A percentile compares a stretch with the other conserved stretches of the same genome.
phyloP scores from a whole-genome alignment of 495 filamentous ascomycete genomes.

The Annulohypoxylon moriforme region DNA sequence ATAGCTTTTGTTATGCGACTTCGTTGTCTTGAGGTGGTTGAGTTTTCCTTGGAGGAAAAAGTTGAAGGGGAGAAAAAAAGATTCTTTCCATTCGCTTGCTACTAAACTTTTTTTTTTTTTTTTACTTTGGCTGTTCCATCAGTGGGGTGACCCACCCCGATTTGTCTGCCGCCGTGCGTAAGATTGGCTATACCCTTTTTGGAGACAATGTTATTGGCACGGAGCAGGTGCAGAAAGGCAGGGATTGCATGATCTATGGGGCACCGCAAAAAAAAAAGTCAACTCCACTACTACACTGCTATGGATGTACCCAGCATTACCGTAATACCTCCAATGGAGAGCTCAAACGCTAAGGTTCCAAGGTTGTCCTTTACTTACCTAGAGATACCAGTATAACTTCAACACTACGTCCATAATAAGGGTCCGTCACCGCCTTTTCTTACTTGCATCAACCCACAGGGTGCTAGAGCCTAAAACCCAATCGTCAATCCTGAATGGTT shows the following conservation, averaged over 20 bases:
- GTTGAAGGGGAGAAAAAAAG: constrained; percentile 48
- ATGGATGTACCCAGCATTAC: too few relatives aligned
- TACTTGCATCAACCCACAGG: constrained; percentile 35
- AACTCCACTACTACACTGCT: neutral
- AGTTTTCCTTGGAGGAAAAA: constrained; percentile 50
- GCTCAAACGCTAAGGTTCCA: neutral
- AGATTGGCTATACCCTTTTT: constrained; percentile 26
- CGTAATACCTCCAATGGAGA: neutral
- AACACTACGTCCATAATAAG: neutral
- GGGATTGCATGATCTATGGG: neutral
- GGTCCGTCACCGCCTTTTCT: constrained; percentile 48
- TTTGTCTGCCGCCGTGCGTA: constrained; percentile 26
- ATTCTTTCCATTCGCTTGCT: constrained; percentile 1
- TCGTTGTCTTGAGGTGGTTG: constrained; percentile 69
- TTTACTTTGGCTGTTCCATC: constrained; percentile 48
- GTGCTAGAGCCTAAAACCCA: constrained; percentile 39
- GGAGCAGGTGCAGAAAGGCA: neutral
- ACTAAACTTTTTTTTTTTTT: constrained; percentile 47
- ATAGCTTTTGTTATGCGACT: constrained; percentile 66
- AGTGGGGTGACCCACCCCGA: constrained; percentile 44
- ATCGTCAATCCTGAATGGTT: constrained; percentile 14
- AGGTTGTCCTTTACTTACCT: neutral
- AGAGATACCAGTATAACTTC: neutral
- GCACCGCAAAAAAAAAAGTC: neutral
- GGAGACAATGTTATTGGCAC: neutral